Conservation (phyloP, 176 grass and related monocot genomes). For the Cenchrus fungigraminus region DNA sequence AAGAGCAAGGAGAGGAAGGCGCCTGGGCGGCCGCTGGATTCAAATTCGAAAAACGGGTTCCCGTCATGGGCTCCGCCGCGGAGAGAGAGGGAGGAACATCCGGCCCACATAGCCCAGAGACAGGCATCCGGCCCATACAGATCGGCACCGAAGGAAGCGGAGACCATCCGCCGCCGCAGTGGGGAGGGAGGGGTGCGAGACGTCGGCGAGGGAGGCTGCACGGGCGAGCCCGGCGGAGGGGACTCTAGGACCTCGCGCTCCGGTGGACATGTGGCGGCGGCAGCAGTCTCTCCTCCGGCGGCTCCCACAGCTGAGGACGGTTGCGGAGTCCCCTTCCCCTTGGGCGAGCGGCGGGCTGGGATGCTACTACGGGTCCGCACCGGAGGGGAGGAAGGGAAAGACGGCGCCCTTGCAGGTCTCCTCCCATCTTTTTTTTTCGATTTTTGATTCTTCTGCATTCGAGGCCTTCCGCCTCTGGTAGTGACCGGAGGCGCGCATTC, state of each 20-base stretch:
- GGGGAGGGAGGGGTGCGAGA: background rate
- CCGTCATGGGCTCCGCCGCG: too few species aligned
- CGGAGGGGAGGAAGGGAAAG: conserved; percentile 16
- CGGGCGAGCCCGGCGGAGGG: too few species aligned
- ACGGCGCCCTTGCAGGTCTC: conserved; percentile 8
- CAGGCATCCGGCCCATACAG: background rate
- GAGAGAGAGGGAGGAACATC: too few species aligned
- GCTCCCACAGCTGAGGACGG: background rate
- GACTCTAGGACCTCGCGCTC: background rate
- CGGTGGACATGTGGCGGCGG: background rate
- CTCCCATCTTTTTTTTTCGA: too few species aligned
- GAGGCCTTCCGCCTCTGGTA: too few species aligned
- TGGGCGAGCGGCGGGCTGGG: background rate
- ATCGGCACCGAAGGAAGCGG: background rate
- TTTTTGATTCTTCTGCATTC: background rate
- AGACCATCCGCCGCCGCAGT: background rate
- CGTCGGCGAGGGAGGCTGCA: background rate
- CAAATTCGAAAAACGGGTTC: too few species aligned
- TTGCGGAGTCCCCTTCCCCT: background rate
- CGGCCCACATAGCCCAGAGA: background rate
- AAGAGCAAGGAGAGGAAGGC: too few species aligned
- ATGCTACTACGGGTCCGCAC: conserved; percentile 2
- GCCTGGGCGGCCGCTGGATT: too few species aligned
- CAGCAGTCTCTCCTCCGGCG: background rate
- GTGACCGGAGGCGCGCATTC: background rate